Percentiles rank a stretch among this genome's conserved stretches.
Conservation (phyloP, 495 filamentous ascomycete genomes). For the Thozetella sp. region DNA sequence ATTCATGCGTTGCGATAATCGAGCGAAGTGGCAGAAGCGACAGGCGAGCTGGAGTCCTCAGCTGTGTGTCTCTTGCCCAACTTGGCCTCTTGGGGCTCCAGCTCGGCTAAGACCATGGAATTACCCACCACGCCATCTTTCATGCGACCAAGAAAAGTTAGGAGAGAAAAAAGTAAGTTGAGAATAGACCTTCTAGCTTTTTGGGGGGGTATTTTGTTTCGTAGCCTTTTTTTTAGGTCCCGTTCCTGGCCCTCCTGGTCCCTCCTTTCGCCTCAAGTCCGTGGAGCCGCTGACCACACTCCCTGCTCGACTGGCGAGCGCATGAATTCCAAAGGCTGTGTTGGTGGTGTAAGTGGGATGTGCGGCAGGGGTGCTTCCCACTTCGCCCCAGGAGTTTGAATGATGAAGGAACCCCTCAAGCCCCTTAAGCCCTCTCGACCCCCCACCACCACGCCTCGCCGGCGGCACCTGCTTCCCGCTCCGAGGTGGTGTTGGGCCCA, state of each 20-base stretch:
- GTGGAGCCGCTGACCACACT: background rate
- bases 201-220: no score
- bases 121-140: background rate
- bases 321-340: background rate
- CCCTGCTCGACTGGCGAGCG: background rate
- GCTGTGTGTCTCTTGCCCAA: background rate
- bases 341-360: background rate
- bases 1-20: no score
- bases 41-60: background rate
- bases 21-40: background rate
- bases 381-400: background rate
- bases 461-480: background rate
- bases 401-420: constrained; percentile 1
- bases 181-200: background rate
- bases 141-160: background rate
- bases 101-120: background rate
- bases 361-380: background rate
- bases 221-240: no score
- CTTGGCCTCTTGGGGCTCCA: background rate
- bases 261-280: background rate
- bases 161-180: background rate
- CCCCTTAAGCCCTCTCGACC: background rate
- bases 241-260: background rate
- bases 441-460: background rate
- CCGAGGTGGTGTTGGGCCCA: background rate